Conservation (phyloP, 345 rosid species). For the Psidium guajava region DNA sequence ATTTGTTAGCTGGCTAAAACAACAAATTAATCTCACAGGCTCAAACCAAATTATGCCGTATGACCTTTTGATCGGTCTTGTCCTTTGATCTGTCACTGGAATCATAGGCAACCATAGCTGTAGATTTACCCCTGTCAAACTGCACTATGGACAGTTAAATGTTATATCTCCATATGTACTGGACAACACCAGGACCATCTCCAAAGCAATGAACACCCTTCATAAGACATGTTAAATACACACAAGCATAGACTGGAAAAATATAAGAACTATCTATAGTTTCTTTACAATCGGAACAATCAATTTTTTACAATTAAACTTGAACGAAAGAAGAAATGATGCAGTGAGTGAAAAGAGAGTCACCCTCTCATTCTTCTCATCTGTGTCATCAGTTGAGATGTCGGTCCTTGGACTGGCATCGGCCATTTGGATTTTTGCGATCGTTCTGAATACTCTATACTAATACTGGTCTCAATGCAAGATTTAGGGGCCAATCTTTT, state of each 20-base stretch:
- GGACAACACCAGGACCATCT: not conserved
- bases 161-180: not conserved
- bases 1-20: not conserved
- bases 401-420: constrained; percentile 92
- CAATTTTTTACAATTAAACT: not conserved
- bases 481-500: constrained; percentile 25
- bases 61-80: constrained; percentile 92
- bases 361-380: constrained; percentile 81
- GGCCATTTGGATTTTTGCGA: constrained; percentile 42
- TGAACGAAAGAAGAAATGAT: not conserved
- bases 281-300: not conserved
- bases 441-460: constrained; percentile 34
- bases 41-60: not conserved
- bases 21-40: not conserved
- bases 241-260: not conserved
- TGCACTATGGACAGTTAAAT: constrained; percentile 18
- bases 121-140: constrained; percentile 53
- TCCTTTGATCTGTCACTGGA: constrained; percentile 93
- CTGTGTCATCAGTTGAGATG: constrained; percentile 87
- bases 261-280: not conserved
- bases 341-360: not conserved
- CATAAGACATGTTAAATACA: not conserved
- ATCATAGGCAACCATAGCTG: constrained; percentile 51
- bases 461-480: constrained; percentile 20
- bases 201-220: not conserved